These are phyloP conservation scores for Acorus calamus DNA, from an alignment of 106 monocot species.

Conservation along the genomic window DNA sequence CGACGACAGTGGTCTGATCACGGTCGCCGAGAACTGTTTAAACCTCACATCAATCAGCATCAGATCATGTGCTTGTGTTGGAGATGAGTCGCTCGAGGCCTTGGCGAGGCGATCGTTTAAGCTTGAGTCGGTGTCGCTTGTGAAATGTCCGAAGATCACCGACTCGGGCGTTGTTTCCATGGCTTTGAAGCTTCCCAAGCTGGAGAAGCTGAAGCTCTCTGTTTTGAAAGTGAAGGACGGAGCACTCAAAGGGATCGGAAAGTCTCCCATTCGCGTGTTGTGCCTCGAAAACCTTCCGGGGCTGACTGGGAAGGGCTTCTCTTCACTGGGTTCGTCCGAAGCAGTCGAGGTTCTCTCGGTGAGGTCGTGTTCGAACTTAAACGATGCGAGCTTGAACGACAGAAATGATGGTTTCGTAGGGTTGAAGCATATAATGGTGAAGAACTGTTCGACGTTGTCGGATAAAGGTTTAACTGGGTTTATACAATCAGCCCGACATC, in stretches of 20 bases:
- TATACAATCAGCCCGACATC: background rate
- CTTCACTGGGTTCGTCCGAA: background rate
- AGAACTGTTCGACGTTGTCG: conserved; percentile 4
- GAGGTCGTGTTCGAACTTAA: conserved; percentile 3
- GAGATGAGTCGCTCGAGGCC: conserved; percentile 8
- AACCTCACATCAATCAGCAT: conserved; percentile 12
- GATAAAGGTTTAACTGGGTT: background rate
- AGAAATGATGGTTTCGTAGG: background rate
- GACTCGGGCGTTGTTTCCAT: conserved; percentile 10
- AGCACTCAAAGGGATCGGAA: conserved; percentile 10
- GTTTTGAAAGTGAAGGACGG: conserved; percentile 6
- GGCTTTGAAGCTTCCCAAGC: conserved; percentile 3
- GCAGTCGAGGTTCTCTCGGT: conserved; percentile 8
- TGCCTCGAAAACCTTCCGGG: conserved; percentile 9
- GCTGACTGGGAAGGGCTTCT: conserved; percentile 5
- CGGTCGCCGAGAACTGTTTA: conserved; percentile 10
- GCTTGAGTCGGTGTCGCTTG: conserved; percentile 12
- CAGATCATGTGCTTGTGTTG: conserved; percentile 6
- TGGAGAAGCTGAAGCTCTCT: conserved; percentile 8
- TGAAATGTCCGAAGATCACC: conserved; percentile 10
- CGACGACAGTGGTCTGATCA: conserved; percentile 5
- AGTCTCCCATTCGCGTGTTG: background rate
- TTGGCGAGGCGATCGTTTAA: conserved; percentile 6
- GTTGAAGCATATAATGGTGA: background rate
- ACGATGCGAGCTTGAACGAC: background rate